A percentile compares a stretch with the other conserved stretches of the same genome.
These are phyloP conservation scores for Melampsora americana DNA, from an alignment of 1,284 basidiomycete genomes.

Conservation along the genomic window DNA sequence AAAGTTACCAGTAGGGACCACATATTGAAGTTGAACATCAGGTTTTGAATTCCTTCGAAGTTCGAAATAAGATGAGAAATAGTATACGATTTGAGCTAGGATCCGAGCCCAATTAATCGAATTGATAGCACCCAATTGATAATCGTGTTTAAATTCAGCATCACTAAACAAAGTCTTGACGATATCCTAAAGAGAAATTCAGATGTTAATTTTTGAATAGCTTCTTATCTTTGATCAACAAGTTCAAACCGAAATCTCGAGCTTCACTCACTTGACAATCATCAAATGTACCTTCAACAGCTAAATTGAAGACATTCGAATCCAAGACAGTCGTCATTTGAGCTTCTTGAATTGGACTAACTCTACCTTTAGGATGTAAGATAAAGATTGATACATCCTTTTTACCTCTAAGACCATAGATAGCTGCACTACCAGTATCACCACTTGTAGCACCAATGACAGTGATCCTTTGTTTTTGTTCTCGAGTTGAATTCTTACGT, in stretches of 20 bases:
- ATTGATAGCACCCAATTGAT: constrained; percentile 92
- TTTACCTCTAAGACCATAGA: constrained; percentile 92
- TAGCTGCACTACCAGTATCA: constrained; percentile 97
- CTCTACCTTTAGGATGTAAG: constrained; percentile 91
- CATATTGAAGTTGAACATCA: constrained; percentile 69
- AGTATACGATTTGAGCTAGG: constrained; percentile 96
- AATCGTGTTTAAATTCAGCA: constrained; percentile 76
- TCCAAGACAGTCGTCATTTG: constrained; percentile 99
- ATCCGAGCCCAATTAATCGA: constrained; percentile 99
- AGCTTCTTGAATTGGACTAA: constrained; percentile 96
- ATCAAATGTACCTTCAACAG: constrained; percentile 92
- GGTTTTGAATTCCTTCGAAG: constrained; percentile 58
- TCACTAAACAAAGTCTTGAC: constrained; percentile 93
- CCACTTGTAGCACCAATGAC: constrained; percentile 96
- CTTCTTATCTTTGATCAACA: no score
- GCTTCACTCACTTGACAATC: constrained; percentile 75
- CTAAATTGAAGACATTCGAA: constrained; percentile 89
- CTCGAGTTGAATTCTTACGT: constrained; percentile 67
- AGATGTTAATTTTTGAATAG: no score
- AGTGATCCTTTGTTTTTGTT: constrained; percentile 69
- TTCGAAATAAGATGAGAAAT: constrained; percentile 90
- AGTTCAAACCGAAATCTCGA: neutral
- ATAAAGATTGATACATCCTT: constrained; percentile 95
- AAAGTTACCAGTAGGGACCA: constrained; percentile 98
- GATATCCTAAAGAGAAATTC: constrained; percentile 65